Evolutionary conservation across 345 rosid genomes (phyloP).

Genomic region (Brassica rapa): DNA sequence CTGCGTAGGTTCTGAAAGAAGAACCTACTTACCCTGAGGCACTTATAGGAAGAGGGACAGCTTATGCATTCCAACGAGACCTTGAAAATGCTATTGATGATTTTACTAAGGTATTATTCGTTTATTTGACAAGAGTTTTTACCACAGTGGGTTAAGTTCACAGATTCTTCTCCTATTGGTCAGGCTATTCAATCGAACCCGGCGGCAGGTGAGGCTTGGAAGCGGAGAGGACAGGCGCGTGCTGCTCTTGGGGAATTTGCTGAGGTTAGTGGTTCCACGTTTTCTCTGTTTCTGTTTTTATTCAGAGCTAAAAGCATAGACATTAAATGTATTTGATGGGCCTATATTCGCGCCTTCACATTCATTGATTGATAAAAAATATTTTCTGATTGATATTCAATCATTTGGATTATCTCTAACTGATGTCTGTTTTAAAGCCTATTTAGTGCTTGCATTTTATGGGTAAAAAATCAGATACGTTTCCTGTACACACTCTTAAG

Average conservation of each 20-base stretch:
- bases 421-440: conserved; percentile 24
- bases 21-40: conserved; percentile 93
- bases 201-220: conserved; percentile 98
- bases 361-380: conserved; percentile 13
- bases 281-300: conserved; percentile 9
- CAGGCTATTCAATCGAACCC: conserved; percentile 92
- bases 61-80: conserved; percentile 90
- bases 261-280: conserved; percentile 53
- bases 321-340: not conserved
- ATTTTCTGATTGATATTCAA: conserved; percentile 4
- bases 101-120: conserved; percentile 74
- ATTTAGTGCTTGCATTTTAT: conserved; percentile 14
- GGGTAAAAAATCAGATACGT: not conserved
- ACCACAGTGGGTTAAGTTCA: conserved; percentile 21
- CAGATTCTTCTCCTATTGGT: conserved; percentile 17
- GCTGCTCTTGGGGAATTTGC: conserved; percentile 89
- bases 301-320: conserved; percentile 10
- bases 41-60: conserved; percentile 95
- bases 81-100: conserved; percentile 83
- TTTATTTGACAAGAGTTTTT: conserved; percentile 14
- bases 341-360: conserved; percentile 6
- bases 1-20: conserved; percentile 70
- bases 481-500: conserved; percentile 27
- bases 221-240: conserved; percentile 97
- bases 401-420: conserved; percentile 17